phyloP scores from a whole-genome alignment of 306 rosid species.

The Dryas octopetala region DNA sequence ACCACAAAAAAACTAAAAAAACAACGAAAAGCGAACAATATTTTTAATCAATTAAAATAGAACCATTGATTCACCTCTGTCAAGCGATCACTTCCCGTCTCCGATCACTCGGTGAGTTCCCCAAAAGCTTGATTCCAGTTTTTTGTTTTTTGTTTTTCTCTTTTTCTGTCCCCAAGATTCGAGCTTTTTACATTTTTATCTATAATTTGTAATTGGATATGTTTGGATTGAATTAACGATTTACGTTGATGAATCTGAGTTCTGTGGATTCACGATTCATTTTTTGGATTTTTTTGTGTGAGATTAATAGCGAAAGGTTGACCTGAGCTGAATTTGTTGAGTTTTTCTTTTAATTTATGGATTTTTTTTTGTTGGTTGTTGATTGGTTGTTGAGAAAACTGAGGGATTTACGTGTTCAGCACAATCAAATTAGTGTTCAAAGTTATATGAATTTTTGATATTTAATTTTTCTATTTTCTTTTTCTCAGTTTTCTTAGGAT shows the following conservation, averaged over 20 bases:
- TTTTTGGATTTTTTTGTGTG: not conserved
- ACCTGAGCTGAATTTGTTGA: not conserved
- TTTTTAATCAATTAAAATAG: not conserved
- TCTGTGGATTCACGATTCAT: not conserved
- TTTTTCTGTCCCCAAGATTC: not conserved
- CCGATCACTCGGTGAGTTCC: constrained; percentile 21
- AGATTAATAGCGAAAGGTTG: not conserved
- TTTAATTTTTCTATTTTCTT: not conserved
- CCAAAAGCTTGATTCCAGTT: not conserved
- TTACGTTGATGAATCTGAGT: not conserved
- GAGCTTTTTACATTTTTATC: not conserved
- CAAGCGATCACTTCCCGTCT: not conserved
- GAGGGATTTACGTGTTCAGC: not conserved
- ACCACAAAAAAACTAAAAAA: not conserved
- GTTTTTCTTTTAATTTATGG: not conserved
- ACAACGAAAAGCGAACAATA: not conserved
- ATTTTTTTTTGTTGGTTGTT: not conserved
- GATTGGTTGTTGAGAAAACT: constrained; percentile 2
- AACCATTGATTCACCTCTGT: not conserved
- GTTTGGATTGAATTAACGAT: not conserved
- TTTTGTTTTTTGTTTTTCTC: not conserved
- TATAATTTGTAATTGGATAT: not conserved
- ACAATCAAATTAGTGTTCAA: not conserved
- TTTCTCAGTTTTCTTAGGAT: not conserved
- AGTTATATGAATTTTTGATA: not conserved